Evolutionary conservation across 2,329 filamentous ascomycete genomes (phyloP), one percentile per base, ranked within the genome.

Genomic region (Dactylellina sp.): DNA sequence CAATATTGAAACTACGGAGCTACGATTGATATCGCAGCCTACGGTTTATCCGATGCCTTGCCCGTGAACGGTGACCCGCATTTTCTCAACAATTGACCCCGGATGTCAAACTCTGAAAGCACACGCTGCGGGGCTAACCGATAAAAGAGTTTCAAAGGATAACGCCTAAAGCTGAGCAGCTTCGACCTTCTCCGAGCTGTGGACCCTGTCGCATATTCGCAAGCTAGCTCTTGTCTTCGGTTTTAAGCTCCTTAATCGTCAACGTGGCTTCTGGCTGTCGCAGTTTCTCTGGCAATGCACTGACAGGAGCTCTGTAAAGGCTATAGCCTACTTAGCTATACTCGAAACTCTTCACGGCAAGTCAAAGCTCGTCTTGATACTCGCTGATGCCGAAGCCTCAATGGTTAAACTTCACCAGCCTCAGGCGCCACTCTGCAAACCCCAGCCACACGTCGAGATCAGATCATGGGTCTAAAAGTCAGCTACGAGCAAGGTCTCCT

Each of bases 141-240:
- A 14, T 16, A 40, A 40, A 7, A 12, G n/a, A 16, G 37, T 40
- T 16, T 40, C 37, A 40, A 12, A 16, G n/a, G 9, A 14, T 40
- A 12, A 6, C 5, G 37, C n/a, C 14, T 40, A 12, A 16, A 40
- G 37, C 37, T 40, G 37, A 40, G 14, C 37, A 14, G 37, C 37
- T 40, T 40, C 37, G 11, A 40, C 37, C n/a, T 16, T 40, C 37
- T 32, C 28, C 28, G 28, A 32, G 28, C 28, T 32, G 28, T 16
- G 16, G n/a, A n/a, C 18, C 35, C 25, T 57, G 62, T 66, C 62
- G 62, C 62, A 42, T 52, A 25, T 49, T 56, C 61, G 50, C 61
- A 65, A 56, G 39, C 62, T 66, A 37, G 40, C 49, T 53, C 35
- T 20, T 22, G 39, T 57, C 25, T 42, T 49, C 53, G 63, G 52